Base-by-base conservation (phyloP, 345 rosid species). In the Turritis glabra region DNA sequence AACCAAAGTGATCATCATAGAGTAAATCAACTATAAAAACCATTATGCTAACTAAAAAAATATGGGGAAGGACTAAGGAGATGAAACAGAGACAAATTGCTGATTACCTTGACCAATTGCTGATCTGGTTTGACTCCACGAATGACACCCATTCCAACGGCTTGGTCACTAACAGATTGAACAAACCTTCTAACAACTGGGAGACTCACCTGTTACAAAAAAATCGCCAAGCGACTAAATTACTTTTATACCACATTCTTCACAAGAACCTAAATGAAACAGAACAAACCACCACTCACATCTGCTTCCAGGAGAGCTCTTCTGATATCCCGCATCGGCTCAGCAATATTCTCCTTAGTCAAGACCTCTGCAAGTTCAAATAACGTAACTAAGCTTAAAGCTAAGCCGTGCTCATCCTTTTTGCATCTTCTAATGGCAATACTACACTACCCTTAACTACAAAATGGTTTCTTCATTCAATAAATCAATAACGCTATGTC, bases 271-370 rank as follows among this genome's bases (percentile, higher is more conserved):
- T 17, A 14, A 23, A 58, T 10, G 30, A 72, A 43, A 19, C 55
- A 21, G 37, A 35, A 48, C n/a, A 74, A 67, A 67, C 19, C 27
- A 22, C 86, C 7, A 37, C 93, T 91, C 80, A 95, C 99, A 88
- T 95, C 99, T 19, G 99, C 99, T 89, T 95, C 99, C 40, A 95
- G 69, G 56, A 95, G 99, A 51, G 97, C 96, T 82, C 99, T 85
- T 79, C 97, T 89, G 48, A 95, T 95, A 79, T 95, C 99, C 65
- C 89, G 77, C 99, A 95, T 92, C n/a, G 99, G 97, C 80, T 90
- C 99, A 77, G 72, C 86, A 38, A 95, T 88, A 77, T 95, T 92
- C 68, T 92, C 99, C 86, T 92, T 95, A 1, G 96, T 90, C 92
- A 95, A 80, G 32, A 85, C 89, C 84, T 92, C 99, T 95, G 67